A percentile compares a stretch with the other conserved stretches of the same genome.
These are phyloP conservation scores for Crithidia sp. DNA, from an alignment of 208 protist species.

Conservation along the genomic window DNA sequence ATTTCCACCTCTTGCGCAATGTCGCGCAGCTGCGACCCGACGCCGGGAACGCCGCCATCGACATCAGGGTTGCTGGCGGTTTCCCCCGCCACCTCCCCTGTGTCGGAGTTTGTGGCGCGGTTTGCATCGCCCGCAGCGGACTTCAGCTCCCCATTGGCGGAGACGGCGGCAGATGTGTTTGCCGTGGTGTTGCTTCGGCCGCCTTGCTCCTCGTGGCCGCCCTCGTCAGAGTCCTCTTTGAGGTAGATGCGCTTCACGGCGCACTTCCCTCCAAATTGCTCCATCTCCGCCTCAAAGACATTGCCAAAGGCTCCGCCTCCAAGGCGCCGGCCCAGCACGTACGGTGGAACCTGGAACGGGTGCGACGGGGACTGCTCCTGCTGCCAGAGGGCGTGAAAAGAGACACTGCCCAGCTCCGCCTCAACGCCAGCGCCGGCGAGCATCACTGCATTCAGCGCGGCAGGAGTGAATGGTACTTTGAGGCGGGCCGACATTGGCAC, in stretches of 20 bases:
- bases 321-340: slow-evolving; percentile 76
- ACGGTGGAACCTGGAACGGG: slow-evolving; percentile 58
- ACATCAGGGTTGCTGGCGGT: slow-evolving; percentile 14
- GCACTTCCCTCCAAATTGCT: slow-evolving; percentile 58
- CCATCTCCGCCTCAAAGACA: slow-evolving; percentile 88
- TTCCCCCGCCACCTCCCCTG: neutral
- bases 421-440: slow-evolving; percentile 55
- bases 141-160: slow-evolving; percentile 6
- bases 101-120: neutral
- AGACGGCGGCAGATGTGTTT: neutral
- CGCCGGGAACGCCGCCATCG: slow-evolving; percentile 18
- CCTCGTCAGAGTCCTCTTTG: slow-evolving; percentile 47
- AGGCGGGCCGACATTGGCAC: slow-evolving; percentile 46
- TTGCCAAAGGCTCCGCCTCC: slow-evolving; percentile 82
- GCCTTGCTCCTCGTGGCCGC: slow-evolving; percentile 20
- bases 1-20: slow-evolving; percentile 86
- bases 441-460: slow-evolving; percentile 49
- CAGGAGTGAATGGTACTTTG: slow-evolving; percentile 45
- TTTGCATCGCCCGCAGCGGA: neutral
- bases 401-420: slow-evolving; percentile 40
- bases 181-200: slow-evolving; percentile 11
- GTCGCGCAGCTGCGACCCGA: slow-evolving; percentile 62
- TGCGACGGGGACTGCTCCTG: slow-evolving; percentile 21
- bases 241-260: slow-evolving; percentile 89
- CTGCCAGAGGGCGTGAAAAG: slow-evolving; percentile 18